A percentile compares a stretch with the other conserved stretches of the same genome.
Evolutionary conservation across 1,139 yeast genomes (phyloP).

Genomic region (Citeromyces hawaiiensis): DNA sequence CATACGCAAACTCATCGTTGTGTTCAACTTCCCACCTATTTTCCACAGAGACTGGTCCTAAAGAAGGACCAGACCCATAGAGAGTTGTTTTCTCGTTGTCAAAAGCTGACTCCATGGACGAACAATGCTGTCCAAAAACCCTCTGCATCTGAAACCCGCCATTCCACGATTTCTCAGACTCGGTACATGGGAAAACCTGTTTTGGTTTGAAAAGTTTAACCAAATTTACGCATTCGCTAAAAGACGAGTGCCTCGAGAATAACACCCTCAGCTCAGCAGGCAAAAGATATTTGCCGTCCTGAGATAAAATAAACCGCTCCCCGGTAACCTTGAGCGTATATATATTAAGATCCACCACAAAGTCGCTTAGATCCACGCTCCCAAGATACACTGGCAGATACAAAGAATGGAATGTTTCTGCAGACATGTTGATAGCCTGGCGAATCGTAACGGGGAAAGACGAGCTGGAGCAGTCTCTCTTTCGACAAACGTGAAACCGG

Average conservation of each 20-base stretch:
- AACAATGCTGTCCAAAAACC: neutral
- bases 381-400: neutral
- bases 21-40: neutral
- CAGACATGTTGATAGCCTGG: neutral
- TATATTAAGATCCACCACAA: neutral
- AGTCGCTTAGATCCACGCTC: neutral
- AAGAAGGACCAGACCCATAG: neutral
- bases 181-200: neutral
- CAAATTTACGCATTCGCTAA: neutral
- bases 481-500: neutral
- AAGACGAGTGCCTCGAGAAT: neutral
- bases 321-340: neutral
- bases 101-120: neutral
- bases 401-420: neutral
- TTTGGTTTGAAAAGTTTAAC: neutral
- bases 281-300: neutral
- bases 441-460: neutral
- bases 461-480: neutral
- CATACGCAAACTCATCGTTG: neutral
- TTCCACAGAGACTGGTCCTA: neutral
- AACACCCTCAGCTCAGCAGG: neutral
- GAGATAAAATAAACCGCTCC: neutral
- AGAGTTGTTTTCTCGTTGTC: neutral
- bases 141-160: neutral
- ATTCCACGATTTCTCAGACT: neutral